Conservation (phyloP, 192 early-diverging fungal genomes). For the Rhizophagus clarus region DNA sequence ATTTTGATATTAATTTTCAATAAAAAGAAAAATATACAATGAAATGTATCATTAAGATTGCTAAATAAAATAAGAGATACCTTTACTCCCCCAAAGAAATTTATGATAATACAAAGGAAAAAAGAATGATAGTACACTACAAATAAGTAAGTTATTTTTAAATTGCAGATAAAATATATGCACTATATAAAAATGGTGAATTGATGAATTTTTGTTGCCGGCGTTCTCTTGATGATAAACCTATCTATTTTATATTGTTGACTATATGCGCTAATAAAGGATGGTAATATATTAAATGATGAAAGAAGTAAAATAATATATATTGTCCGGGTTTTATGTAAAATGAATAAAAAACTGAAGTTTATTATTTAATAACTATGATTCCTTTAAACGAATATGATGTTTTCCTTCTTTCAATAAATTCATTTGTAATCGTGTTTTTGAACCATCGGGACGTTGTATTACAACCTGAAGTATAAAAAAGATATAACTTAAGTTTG, state of each 20-base stretch:
- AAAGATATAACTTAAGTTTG: too few relatives aligned
- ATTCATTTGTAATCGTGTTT: conserved; percentile 22
- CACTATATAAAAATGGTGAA: neutral
- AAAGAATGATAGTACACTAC: neutral
- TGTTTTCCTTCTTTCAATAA: conserved; percentile 25
- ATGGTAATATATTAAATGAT: neutral
- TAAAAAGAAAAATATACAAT: neutral
- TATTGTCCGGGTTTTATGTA: neutral
- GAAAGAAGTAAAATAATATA: neutral
- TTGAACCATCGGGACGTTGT: conserved; percentile 31
- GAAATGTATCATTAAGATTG: neutral
- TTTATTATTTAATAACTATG: conserved; percentile 6
- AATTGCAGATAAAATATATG: neutral
- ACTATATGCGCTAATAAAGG: neutral
- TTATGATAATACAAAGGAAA: neutral
- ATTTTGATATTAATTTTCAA: neutral
- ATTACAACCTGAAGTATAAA: conserved; percentile 10
- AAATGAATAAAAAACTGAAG: neutral
- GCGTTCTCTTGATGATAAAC: neutral
- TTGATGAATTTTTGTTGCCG: neutral
- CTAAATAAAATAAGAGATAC: neutral
- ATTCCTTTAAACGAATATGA: conserved; percentile 32
- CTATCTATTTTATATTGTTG: neutral
- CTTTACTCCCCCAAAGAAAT: neutral
- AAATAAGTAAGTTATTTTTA: neutral